Evolutionary conservation across 2,329 filamentous ascomycete species (phyloP), one percentile per base, ranked within the genome.

Genomic region (Zymoseptoria pseudotritici): DNA sequence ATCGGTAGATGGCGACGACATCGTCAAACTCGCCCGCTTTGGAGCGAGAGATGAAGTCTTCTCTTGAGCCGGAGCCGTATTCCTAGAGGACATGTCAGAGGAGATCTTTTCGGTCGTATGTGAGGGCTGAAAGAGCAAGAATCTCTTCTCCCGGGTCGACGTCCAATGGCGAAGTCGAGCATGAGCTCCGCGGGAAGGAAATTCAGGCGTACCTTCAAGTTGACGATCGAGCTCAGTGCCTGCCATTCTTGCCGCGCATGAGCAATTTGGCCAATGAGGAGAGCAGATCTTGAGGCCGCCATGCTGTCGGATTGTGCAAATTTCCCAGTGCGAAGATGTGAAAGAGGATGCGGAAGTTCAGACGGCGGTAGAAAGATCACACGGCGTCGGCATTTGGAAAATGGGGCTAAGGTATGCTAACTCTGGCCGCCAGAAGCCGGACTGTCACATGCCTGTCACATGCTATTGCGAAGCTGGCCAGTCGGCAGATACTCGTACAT

Each of bases 1-100:
- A 84, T 58, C 83, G 80, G 70, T 84, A 85, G 54, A 86, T 78
- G 0, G 75, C 83, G 29, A 81, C 76, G 1, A 85, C 78, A 64
- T 80, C 79, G 57, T 84, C 76, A 62, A 81, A 85, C 52, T 79
- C 72, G 49, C 82, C 82, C n/a, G 75, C 73, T 62, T 79, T 79
- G 71, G 80, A 80, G 58, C 80, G 81, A 54, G 76, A 74, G 26
- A 86, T 71, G 69, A 86, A 86, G 26, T 84, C 79, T 51, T 80
- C 76, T 29, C 82, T 75, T 13, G 77, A 79, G 57, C 83, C 83
- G 20, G 70, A 69, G 42, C 77, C 76, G 68, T 83, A 85, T 72
- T 84, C 81, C 77, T 82, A 63, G 4, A 50, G 1, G 7, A 71
- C 17, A 54, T 6, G 63, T 50, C 63, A 57, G n/a, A n/a, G n/a